Evolutionary conservation across 2,329 filamentous ascomycete genomes (phyloP).

Genomic region (Beauveria australis): DNA sequence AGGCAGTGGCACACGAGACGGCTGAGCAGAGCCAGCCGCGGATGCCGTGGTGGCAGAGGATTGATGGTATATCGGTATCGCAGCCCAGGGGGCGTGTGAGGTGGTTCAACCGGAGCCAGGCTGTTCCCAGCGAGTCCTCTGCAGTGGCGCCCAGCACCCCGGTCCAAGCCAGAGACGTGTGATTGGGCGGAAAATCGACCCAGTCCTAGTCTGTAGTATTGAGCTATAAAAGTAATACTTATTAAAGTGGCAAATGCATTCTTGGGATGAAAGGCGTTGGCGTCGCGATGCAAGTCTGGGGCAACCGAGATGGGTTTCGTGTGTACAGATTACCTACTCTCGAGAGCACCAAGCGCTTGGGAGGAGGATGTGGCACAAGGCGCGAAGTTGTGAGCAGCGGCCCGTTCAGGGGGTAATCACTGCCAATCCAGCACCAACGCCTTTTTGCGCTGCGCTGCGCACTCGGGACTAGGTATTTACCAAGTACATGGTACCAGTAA

Average conservation of each 20-base stretch:
- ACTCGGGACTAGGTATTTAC: too few relatives aligned
- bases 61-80: not conserved
- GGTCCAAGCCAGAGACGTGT: not conserved
- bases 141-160: constrained; percentile 1
- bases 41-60: not conserved
- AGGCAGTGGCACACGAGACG: not conserved
- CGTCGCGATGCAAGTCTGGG: not conserved
- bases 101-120: constrained; percentile 4
- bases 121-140: not conserved
- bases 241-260: not conserved
- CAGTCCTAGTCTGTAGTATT: not conserved
- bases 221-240: not conserved
- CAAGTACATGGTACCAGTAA: too few relatives aligned
- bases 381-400: not conserved
- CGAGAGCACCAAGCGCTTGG: not conserved
- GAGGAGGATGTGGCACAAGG: not conserved
- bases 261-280: not conserved
- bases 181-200: not conserved
- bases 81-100: not conserved
- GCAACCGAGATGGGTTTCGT: not conserved
- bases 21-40: not conserved
- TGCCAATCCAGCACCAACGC: too few relatives aligned
- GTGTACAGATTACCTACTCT: not conserved
- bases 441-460: not conserved
- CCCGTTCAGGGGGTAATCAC: too few relatives aligned